phyloP scores from a whole-genome alignment of 2,329 filamentous ascomycete species.

The Periconia macrospinosa region DNA sequence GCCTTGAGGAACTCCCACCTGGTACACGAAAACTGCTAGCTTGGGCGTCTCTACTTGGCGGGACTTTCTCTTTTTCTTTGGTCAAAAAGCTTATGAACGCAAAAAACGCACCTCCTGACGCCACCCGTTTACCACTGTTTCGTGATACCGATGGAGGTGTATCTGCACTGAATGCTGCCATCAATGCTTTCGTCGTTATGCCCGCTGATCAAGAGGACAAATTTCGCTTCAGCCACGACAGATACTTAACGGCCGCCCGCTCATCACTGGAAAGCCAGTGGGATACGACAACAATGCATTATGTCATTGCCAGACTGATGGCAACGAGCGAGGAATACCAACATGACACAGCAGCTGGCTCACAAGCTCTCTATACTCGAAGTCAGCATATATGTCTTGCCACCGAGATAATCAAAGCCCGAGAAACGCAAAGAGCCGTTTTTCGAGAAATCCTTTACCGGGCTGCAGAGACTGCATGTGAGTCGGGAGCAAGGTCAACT shows the following conservation, averaged over 20 bases:
- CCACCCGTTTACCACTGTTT: conserved; percentile 51
- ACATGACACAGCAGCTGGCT: conserved; percentile 57
- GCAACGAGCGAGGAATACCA: conserved; percentile 65
- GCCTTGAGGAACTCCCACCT: conserved; percentile 73
- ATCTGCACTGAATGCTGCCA: conserved; percentile 76
- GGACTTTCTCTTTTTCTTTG: conserved; percentile 79
- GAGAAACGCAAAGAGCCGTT: conserved; percentile 61
- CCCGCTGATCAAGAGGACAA: conserved; percentile 82
- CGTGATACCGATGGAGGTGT: conserved; percentile 69
- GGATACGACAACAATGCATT: conserved; percentile 69
- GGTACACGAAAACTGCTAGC: conserved; percentile 77
- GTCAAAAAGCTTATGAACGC: conserved; percentile 76
- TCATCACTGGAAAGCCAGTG: conserved; percentile 62
- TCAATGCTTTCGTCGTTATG: conserved; percentile 79
- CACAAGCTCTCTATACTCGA: conserved; percentile 65
- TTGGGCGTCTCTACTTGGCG: conserved; percentile 84
- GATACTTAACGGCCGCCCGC: conserved; percentile 76
- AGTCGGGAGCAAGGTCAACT: conserved; percentile 80
- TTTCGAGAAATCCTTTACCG: conserved; percentile 78
- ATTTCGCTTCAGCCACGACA: conserved; percentile 85
- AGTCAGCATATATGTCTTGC: conserved; percentile 82
- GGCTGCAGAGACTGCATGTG: conserved; percentile 75
- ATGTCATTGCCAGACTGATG: conserved; percentile 79
- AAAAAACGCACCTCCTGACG: conserved; percentile 56
- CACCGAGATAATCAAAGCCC: conserved; percentile 71